Percentiles rank a stretch among this genome's conserved stretches.
Conservation (phyloP, 1,284 basidiomycete genomes). For the Boletus subluridellus region DNA sequence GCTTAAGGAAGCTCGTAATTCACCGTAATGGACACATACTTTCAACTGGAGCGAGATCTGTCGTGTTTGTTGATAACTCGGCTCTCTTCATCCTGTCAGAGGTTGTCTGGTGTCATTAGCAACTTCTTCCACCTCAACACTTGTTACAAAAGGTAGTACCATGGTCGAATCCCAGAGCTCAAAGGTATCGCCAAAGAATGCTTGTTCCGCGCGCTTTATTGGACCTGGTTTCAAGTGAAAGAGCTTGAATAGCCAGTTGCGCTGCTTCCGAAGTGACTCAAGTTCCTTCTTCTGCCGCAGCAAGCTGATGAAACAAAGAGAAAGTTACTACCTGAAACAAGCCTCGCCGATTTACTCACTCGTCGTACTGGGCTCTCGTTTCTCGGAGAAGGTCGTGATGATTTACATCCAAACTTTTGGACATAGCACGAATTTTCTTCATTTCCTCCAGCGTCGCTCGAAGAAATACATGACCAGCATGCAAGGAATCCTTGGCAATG, state of each 20-base stretch:
- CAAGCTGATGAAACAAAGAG: not conserved
- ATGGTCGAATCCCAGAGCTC: not conserved
- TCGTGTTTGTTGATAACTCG: not conserved
- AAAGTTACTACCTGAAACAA: not conserved
- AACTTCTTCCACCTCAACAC: not conserved
- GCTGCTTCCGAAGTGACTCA: not conserved
- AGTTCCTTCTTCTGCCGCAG: not conserved
- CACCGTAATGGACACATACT: not conserved
- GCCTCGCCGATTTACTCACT: not conserved
- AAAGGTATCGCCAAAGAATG: not conserved
- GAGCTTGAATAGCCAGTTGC: not conserved
- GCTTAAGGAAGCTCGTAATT: not conserved
- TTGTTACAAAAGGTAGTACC: not conserved
- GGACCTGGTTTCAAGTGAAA: not conserved
- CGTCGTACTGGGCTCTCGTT: not conserved
- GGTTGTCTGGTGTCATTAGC: not conserved
- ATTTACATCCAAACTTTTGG: not conserved
- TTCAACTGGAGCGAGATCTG: not conserved
- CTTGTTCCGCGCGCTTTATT: not conserved
- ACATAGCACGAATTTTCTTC: not conserved
- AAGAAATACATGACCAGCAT: slow-evolving; percentile 8
- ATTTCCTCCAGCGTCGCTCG: slow-evolving; percentile 12
- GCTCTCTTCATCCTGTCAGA: not conserved
- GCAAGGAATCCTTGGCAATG: not conserved
- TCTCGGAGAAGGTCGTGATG: not conserved